Evolutionary conservation across 805 yeast genomes (phyloP), one percentile per base, ranked within the genome.

Genomic region (Zygotorulaspora danielsina): DNA sequence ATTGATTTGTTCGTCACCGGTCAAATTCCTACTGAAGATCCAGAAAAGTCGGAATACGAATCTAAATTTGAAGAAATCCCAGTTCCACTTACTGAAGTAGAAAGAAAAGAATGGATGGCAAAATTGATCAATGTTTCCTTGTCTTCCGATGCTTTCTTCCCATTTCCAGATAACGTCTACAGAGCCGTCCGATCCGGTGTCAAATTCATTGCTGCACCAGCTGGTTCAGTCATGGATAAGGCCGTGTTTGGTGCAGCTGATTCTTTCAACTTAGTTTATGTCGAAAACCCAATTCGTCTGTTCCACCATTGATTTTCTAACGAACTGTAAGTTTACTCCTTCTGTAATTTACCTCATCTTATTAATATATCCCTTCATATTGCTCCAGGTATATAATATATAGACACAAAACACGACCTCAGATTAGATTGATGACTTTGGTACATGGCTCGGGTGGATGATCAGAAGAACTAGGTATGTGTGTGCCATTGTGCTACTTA

Each of bases 131-230:
- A 85, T 55, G 99, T 93, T 41, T 88, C 97, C 9, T 73, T 89
- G 54, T 83, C 96, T 12, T 88, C 97, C 3, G 99, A 93, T 64
- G 99, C 99, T 19, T 93, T 93, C 79, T 93, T 93, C 95, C 99
- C 99, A 69, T 93, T 93, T 93, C 93, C 97, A 51, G 99, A 93
- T 68, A 93, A 93, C 63, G 96, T 93, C 54, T 88, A 90, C 79
- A 81, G 99, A 67, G 97, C 97, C 50, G 96, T 81, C 37, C 80
- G 85, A 73, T 83, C 95, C 13, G 99, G 99, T 65, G 99, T 89
- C 55, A 87, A 86, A 67, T 93, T 72, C 71, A 75, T 93, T 62
- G 94, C 96, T 57, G 98, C 99, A 37, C 95, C 99, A 43, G 78
- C 94, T 36, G 99, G 99, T 42, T 87, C 96, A 15, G 96, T 93